Conservation (phyloP, 305 asterid species). For the Salvia sclarea region DNA sequence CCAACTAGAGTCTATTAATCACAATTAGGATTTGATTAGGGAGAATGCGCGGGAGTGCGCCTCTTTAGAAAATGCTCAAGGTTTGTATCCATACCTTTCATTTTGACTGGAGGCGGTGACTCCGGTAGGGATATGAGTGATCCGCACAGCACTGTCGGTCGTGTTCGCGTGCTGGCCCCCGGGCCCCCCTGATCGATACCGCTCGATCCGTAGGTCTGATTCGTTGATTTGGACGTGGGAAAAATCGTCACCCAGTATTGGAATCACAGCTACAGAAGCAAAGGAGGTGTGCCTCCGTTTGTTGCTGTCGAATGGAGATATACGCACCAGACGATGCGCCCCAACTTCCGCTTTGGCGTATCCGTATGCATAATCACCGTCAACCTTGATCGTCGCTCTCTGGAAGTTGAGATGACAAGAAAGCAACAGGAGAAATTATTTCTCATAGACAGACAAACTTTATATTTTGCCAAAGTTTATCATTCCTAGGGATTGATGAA, state of each 20-base stretch:
- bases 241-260: conserved; percentile 82
- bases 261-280: conserved; percentile 93
- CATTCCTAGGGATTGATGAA: no score
- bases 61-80: not conserved
- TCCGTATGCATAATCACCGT: conserved; percentile 88
- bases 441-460: conserved; percentile 2
- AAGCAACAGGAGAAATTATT: not conserved
- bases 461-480: no score
- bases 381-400: conserved; percentile 92
- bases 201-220: conserved; percentile 79
- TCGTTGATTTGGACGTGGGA: conserved; percentile 77
- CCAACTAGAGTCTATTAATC: no score
- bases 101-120: conserved; percentile 82
- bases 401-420: conserved; percentile 32
- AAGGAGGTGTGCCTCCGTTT: conserved; percentile 94
- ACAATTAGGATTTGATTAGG: no score
- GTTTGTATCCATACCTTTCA: conserved; percentile 59
- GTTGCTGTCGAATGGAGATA: conserved; percentile 87
- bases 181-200: conserved; percentile 83
- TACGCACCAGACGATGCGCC: conserved; percentile 91
- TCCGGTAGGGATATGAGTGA: conserved; percentile 96
- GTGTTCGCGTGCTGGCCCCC: conserved; percentile 88
- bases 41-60: not conserved
- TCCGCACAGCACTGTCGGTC: conserved; percentile 91
- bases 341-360: conserved; percentile 97